Evolutionary conservation across 1,284 basidiomycete species (phyloP).

Genomic region (Leccinum subfulvum): DNA sequence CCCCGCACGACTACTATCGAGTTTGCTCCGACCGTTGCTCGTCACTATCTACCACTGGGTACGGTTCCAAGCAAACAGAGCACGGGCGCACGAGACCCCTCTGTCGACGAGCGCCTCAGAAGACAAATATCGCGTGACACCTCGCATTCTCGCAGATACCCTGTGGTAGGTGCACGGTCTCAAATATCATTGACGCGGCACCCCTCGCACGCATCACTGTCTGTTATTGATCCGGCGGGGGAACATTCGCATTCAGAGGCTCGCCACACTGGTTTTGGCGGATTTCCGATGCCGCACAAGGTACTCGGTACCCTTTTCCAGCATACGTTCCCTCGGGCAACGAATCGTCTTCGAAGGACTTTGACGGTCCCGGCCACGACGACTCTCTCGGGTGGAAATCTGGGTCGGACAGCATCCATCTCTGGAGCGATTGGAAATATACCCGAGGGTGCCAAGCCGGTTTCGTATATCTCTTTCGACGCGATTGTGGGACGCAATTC

Average conservation of each 20-base stretch:
- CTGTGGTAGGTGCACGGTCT: slow-evolving; percentile 10
- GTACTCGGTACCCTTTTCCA: slow-evolving; percentile 50
- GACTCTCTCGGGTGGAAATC: slow-evolving; percentile 48
- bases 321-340: slow-evolving; percentile 56
- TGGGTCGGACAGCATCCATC: slow-evolving; percentile 25
- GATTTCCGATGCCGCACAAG: slow-evolving; percentile 82
- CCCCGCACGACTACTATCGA: slow-evolving; percentile 59
- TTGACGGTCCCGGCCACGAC: slow-evolving; percentile 74
- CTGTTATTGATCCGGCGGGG: slow-evolving; percentile 25
- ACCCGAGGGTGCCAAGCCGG: slow-evolving; percentile 48
- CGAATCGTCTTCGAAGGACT: slow-evolving; percentile 55
- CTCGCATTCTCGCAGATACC: slow-evolving; percentile 17
- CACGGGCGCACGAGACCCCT: neutral
- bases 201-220: slow-evolving; percentile 15
- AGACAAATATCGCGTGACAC: slow-evolving; percentile 8
- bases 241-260: slow-evolving; percentile 22
- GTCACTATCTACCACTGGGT: slow-evolving; percentile 19
- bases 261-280: slow-evolving; percentile 67
- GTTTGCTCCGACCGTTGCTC: slow-evolving; percentile 35
- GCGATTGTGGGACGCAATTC: slow-evolving; percentile 87
- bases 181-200: slow-evolving; percentile 16
- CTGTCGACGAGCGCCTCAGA: slow-evolving; percentile 7
- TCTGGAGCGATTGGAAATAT: slow-evolving; percentile 20
- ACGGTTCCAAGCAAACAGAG: slow-evolving; percentile 5
- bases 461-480: slow-evolving; percentile 86